phyloP scores from a whole-genome alignment of 2,329 filamentous ascomycete species.

The Penicillium brasilianum region DNA sequence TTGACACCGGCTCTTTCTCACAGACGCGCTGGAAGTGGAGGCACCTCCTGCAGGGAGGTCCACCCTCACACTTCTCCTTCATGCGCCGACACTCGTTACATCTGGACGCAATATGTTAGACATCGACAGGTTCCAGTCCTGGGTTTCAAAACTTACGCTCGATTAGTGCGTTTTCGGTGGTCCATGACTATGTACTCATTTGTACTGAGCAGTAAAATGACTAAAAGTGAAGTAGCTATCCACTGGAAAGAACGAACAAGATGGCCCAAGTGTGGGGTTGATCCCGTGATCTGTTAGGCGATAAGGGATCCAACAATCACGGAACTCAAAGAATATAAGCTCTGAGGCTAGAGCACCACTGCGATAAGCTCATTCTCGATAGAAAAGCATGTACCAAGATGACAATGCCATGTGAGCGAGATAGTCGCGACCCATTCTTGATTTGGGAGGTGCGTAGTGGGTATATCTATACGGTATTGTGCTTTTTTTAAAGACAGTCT shows the following conservation, averaged over 20 bases:
- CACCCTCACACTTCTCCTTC: slow-evolving; percentile 18
- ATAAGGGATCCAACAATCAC: not conserved
- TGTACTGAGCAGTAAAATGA: too few relatives aligned
- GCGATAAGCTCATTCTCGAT: not conserved
- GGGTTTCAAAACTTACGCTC: not conserved
- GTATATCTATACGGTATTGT: not conserved
- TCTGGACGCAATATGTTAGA: not conserved
- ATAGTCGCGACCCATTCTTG: not conserved
- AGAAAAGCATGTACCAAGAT: not conserved
- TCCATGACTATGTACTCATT: not conserved
- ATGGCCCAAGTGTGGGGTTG: not conserved
- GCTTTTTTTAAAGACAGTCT: not conserved
- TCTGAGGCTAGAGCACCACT: not conserved
- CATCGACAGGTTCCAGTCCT: not conserved
- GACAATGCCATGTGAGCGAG: not conserved
- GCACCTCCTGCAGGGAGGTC: slow-evolving; percentile 21
- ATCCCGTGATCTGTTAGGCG: not conserved
- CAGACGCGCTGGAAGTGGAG: slow-evolving; percentile 21
- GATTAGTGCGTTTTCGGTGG: not conserved
- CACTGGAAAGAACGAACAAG: not conserved
- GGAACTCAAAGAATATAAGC: not conserved
- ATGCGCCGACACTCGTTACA: slow-evolving; percentile 15
- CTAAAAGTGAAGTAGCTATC: not conserved
- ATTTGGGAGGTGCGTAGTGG: not conserved
- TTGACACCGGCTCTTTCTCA: slow-evolving; percentile 10